Evolutionary conservation across 345 rosid genomes (phyloP).

Genomic region (Euphorbia peplus): DNA sequence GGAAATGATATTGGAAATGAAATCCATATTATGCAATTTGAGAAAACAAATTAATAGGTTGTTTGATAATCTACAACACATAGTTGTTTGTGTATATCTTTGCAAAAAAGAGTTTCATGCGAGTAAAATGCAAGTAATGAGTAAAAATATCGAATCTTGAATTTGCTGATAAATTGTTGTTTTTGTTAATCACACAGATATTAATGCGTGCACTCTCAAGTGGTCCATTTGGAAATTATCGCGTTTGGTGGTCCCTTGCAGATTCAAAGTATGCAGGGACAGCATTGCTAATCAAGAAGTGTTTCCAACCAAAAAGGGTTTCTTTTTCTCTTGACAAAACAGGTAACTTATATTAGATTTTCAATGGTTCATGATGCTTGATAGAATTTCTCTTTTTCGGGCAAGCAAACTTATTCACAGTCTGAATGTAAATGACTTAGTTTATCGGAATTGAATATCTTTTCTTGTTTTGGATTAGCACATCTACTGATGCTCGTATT

Average conservation of each 20-base stretch:
- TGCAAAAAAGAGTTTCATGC: slow-evolving; percentile 8
- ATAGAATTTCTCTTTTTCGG: background rate
- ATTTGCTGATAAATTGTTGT: background rate
- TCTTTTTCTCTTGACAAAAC: slow-evolving; percentile 67
- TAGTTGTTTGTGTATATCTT: background rate
- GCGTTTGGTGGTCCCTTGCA: slow-evolving; percentile 95
- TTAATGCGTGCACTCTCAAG: slow-evolving; percentile 73
- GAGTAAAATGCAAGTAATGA: slow-evolving; percentile 5
- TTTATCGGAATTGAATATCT: background rate
- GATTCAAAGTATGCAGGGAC: slow-evolving; percentile 98
- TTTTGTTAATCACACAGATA: slow-evolving; percentile 44
- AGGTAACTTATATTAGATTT: slow-evolving; percentile 40
- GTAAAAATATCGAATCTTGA: slow-evolving; percentile 1
- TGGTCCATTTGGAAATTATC: slow-evolving; percentile 71
- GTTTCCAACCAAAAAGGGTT: slow-evolving; percentile 57
- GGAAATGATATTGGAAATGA: background rate
- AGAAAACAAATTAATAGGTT: background rate
- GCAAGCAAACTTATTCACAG: background rate
- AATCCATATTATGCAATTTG: background rate
- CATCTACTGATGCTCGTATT: slow-evolving; percentile 1
- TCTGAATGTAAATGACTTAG: background rate
- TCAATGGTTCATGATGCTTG: slow-evolving; percentile 6
- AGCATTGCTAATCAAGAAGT: slow-evolving; percentile 80
- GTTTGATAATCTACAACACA: background rate
- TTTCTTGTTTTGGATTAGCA: background rate